phyloP scores from a whole-genome alignment of 1,139 yeast genomes.

The Pichia cactophila region DNA sequence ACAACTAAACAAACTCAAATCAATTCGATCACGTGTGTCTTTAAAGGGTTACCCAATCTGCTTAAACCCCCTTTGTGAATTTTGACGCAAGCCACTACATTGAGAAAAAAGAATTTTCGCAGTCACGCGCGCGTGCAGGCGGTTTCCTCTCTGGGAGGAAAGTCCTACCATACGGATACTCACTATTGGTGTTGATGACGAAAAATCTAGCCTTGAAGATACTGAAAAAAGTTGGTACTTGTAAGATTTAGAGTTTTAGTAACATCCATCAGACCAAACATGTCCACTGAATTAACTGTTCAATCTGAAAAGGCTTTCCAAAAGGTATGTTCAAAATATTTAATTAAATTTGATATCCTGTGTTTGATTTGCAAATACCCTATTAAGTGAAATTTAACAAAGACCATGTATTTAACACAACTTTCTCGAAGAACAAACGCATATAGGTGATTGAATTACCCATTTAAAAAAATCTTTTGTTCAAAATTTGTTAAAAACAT shows the following conservation, averaged over 20 bases:
- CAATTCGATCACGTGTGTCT: too few relatives aligned
- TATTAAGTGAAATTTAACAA: too few relatives aligned
- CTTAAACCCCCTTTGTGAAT: too few relatives aligned
- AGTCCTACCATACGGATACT: background rate
- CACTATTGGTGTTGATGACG: background rate
- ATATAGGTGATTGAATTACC: too few relatives aligned
- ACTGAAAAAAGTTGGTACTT: background rate
- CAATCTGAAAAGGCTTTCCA: constrained; percentile 99
- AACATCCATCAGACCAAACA: constrained; percentile 34
- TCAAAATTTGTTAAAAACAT: too few relatives aligned
- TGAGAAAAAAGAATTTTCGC: background rate
- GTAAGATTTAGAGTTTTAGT: background rate
- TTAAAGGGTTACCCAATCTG: background rate
- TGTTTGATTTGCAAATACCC: too few relatives aligned
- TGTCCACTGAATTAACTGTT: constrained; percentile 99
- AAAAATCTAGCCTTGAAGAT: background rate
- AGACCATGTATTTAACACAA: too few relatives aligned
- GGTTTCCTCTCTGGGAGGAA: background rate
- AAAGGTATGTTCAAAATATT: constrained; percentile 61
- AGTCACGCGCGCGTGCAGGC: background rate
- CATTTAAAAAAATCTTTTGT: too few relatives aligned
- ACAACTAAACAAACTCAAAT: too few relatives aligned
- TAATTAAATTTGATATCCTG: too few relatives aligned
- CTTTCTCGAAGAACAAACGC: too few relatives aligned
- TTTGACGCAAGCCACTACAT: too few relatives aligned